phyloP scores from a whole-genome alignment of 805 yeast species.

The Cephaloascus albidus region DNA sequence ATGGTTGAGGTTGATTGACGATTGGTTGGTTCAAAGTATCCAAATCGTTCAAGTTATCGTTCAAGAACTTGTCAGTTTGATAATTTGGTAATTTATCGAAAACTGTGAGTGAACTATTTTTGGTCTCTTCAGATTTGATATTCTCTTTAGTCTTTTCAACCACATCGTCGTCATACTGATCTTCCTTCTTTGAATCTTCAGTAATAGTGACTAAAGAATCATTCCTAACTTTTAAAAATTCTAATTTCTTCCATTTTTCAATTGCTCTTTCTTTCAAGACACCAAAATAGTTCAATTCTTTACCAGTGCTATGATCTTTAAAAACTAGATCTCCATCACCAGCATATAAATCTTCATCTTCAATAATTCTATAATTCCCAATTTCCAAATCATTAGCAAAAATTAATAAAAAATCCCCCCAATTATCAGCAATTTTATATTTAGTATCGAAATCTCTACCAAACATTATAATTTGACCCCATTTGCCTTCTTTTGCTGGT shows the following conservation, averaged over 20 bases:
- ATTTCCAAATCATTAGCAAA: slow-evolving; percentile 83
- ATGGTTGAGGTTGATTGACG: no score
- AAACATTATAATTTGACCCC: slow-evolving; percentile 88
- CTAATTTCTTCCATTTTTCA: slow-evolving; percentile 22
- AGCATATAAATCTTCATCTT: slow-evolving; percentile 56
- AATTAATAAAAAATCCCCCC: slow-evolving; percentile 79
- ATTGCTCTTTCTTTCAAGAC: slow-evolving; percentile 24
- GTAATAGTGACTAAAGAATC: no score
- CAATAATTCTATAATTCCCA: slow-evolving; percentile 71
- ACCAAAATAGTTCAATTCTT: slow-evolving; percentile 31
- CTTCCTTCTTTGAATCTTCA: slow-evolving; percentile 9
- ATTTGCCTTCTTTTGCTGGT: slow-evolving; percentile 67
- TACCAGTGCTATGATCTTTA: slow-evolving; percentile 48
- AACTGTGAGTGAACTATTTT: no score
- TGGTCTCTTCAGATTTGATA: no score
- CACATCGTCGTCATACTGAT: slow-evolving; percentile 7
- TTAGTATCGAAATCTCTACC: slow-evolving; percentile 94
- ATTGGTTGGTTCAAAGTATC: no score
- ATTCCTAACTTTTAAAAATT: no score
- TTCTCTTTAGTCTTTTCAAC: slow-evolving; percentile 1
- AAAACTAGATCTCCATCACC: slow-evolving; percentile 70
- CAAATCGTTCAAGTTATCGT: no score
- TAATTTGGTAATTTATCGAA: no score
- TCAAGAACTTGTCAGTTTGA: no score
- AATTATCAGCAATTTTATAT: slow-evolving; percentile 74